phyloP scores from a whole-genome alignment of 306 rosid species.

The Fagus sylvatica region DNA sequence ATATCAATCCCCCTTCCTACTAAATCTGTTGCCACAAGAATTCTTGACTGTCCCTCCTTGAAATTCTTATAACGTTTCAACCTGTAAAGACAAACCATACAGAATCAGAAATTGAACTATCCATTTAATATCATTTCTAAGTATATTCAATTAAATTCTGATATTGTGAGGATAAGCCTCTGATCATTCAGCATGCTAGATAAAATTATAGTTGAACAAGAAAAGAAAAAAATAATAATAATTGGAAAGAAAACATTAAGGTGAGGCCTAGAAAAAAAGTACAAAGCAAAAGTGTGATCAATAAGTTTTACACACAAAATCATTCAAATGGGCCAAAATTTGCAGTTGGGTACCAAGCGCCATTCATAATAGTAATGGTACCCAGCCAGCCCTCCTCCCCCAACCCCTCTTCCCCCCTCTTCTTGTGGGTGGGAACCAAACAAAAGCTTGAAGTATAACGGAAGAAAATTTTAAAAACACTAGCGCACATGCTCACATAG shows the following conservation, averaged over 20 bases:
- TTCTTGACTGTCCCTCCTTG: conserved; percentile 79
- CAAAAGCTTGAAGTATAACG: neutral
- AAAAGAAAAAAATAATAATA: neutral
- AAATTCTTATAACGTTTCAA: conserved; percentile 75
- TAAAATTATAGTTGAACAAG: neutral
- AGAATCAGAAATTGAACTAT: neutral
- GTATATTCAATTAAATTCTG: neutral
- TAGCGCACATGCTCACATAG: too few species aligned
- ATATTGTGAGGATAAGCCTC: neutral
- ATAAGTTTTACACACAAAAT: neutral
- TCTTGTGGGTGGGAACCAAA: neutral
- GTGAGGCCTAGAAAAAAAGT: too few species aligned
- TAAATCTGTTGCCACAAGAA: conserved; percentile 81
- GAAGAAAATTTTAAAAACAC: too few species aligned
- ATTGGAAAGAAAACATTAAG: neutral
- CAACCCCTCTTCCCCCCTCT: too few species aligned
- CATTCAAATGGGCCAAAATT: neutral
- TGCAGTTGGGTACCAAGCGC: neutral
- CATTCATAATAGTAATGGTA: neutral
- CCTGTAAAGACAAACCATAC: conserved; percentile 29
- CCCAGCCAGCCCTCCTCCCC: too few species aligned
- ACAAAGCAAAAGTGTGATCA: too few species aligned
- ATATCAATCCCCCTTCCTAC: conserved; percentile 86
- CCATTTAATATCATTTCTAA: neutral
- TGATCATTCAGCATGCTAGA: neutral